Percentiles rank a stretch among this genome's conserved stretches.
These are phyloP conservation scores for Yamadazyma paraphyllophila DNA, from an alignment of 805 yeast species.

Conservation along the genomic window DNA sequence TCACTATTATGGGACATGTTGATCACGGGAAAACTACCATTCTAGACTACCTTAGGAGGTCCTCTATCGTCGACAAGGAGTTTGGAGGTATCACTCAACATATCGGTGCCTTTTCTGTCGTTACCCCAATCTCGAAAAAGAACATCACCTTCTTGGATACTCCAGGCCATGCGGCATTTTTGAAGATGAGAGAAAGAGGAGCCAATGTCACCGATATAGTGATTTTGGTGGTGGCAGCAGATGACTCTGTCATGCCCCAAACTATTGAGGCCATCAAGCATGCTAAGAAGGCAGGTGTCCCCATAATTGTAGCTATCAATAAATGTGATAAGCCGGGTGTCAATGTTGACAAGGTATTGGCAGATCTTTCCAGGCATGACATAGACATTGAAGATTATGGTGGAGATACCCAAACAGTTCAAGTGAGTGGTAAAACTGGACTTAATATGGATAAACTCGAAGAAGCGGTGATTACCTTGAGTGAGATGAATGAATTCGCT, in stretches of 20 bases:
- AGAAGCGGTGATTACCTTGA: slow-evolving; percentile 80
- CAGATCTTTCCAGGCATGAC: slow-evolving; percentile 73
- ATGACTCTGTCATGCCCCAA: slow-evolving; percentile 97
- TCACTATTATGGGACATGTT: slow-evolving; percentile 98
- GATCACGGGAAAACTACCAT: slow-evolving; percentile 98
- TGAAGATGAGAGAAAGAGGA: slow-evolving; percentile 95
- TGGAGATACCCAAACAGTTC: slow-evolving; percentile 88
- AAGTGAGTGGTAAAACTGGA: slow-evolving; percentile 87
- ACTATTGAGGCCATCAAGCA: slow-evolving; percentile 94
- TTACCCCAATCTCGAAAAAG: slow-evolving; percentile 71
- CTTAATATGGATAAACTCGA: slow-evolving; percentile 85
- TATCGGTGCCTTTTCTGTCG: slow-evolving; percentile 92
- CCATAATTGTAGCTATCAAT: slow-evolving; percentile 86
- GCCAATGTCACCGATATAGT: slow-evolving; percentile 93
- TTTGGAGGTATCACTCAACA: slow-evolving; percentile 98
- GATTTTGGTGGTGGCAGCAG: slow-evolving; percentile 91
- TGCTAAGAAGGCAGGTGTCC: slow-evolving; percentile 77
- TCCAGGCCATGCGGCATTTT: slow-evolving; percentile 96
- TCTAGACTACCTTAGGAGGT: slow-evolving; percentile 79
- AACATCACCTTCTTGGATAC: slow-evolving; percentile 89
- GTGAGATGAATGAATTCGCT: slow-evolving; percentile 79
- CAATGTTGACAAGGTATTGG: slow-evolving; percentile 70
- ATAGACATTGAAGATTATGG: slow-evolving; percentile 91
- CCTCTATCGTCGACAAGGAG: slow-evolving; percentile 79
- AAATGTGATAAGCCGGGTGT: slow-evolving; percentile 84